Conservation (phyloP, 257 asterid genomes). For the Eustoma russellianum region DNA sequence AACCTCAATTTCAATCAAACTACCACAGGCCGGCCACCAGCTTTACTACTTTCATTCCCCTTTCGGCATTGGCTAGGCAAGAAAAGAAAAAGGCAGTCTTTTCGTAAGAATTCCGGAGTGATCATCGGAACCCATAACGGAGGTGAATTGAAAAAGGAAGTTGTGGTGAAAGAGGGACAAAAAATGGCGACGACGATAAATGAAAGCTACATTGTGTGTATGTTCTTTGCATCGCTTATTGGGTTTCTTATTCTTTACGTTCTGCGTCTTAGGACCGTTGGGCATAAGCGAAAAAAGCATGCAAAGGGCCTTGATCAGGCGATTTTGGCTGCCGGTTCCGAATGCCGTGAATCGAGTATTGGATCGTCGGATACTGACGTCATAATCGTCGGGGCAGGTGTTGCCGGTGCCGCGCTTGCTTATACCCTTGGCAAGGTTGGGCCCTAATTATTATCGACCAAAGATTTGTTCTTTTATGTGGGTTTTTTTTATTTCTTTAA, state of each 20-base stretch:
- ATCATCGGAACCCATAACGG: not conserved
- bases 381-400: slow-evolving; percentile 51
- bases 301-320: slow-evolving; percentile 11
- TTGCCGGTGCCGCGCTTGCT: slow-evolving; percentile 48
- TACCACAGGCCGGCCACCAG: not conserved
- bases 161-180: not conserved
- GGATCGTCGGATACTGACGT: slow-evolving; percentile 26
- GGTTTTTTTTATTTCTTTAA: not conserved
- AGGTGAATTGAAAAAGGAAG: not conserved
- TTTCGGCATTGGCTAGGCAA: not conserved
- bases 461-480: not conserved
- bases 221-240: slow-evolving; percentile 18
- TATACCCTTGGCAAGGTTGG: slow-evolving; percentile 41
- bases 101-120: not conserved
- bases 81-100: not conserved
- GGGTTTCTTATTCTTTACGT: slow-evolving; percentile 19
- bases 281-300: slow-evolving; percentile 4
- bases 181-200: slow-evolving; percentile 12
- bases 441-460: no score
- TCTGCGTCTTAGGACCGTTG: slow-evolving; percentile 12
- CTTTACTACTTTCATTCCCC: not conserved
- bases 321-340: slow-evolving; percentile 1
- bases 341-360: no score
- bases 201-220: slow-evolving; percentile 17
- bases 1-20: not conserved